These are phyloP conservation scores for Zoysia pacifica DNA, from an alignment of 176 grass and related monocot species.

Conservation along the genomic window DNA sequence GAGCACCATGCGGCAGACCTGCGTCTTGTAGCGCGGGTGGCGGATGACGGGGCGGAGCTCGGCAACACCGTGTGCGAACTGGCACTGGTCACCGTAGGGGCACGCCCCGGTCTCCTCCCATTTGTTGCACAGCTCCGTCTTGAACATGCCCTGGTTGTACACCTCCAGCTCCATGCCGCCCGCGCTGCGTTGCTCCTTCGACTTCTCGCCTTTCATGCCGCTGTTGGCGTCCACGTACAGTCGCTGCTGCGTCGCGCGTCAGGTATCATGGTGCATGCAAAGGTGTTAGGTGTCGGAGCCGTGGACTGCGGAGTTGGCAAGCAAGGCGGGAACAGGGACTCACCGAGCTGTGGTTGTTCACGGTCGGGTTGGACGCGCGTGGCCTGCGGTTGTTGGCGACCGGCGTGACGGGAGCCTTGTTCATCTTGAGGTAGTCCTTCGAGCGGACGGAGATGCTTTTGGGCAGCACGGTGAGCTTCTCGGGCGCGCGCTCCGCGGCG, in stretches of 20 bases:
- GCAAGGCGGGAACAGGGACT: slow-evolving; percentile 18
- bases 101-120: slow-evolving; percentile 93
- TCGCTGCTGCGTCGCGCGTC: slow-evolving; percentile 48
- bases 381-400: slow-evolving; percentile 30
- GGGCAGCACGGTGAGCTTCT: slow-evolving; percentile 57
- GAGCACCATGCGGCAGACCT: slow-evolving; percentile 98
- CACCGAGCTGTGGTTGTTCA: slow-evolving; percentile 41
- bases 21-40: slow-evolving; percentile 95
- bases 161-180: slow-evolving; percentile 71
- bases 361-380: slow-evolving; percentile 35
- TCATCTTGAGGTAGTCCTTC: slow-evolving; percentile 77
- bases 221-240: slow-evolving; percentile 36
- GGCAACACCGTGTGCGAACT: slow-evolving; percentile 94
- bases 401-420: slow-evolving; percentile 23
- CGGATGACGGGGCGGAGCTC: slow-evolving; percentile 97
- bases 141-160: slow-evolving; percentile 97
- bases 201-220: slow-evolving; percentile 37
- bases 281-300: slow-evolving; percentile 12
- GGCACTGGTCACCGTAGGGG: slow-evolving; percentile 86
- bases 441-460: slow-evolving; percentile 94
- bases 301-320: not conserved
- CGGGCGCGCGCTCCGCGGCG: slow-evolving; percentile 32
- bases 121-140: slow-evolving; percentile 99
- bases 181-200: slow-evolving; percentile 25
- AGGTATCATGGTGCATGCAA: not conserved